phyloP scores from a whole-genome alignment of 768 basidiomycete genomes.

The Kondoa subrosea region DNA sequence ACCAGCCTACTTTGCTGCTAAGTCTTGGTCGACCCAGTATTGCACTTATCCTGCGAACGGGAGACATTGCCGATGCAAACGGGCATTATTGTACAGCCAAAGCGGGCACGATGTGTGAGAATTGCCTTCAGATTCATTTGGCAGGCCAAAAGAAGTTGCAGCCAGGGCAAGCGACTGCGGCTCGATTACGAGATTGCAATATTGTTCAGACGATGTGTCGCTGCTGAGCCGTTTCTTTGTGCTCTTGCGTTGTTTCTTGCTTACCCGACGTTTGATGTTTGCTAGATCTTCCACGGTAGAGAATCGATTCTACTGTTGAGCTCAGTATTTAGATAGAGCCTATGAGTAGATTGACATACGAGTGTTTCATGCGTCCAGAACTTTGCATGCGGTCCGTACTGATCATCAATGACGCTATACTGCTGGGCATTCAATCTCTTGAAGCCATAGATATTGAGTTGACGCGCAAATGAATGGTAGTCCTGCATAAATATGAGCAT shows the following conservation, averaged over 20 bases:
- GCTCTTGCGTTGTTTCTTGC: background rate
- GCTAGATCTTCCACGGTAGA: background rate
- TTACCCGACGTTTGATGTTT: background rate
- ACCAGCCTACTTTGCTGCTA: no score
- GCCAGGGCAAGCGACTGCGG: no score
- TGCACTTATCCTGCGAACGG: no score
- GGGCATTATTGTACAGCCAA: no score
- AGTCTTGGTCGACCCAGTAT: no score
- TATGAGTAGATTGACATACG: no score
- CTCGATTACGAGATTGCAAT: background rate
- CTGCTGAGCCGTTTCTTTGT: background rate
- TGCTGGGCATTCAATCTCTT: background rate
- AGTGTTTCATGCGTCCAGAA: background rate
- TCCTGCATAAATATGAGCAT: background rate
- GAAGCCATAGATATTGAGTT: slow-evolving; percentile 5
- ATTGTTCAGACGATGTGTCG: background rate
- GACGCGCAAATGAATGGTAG: background rate
- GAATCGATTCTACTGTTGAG: background rate
- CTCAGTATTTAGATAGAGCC: no score
- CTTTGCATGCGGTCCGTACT: background rate
- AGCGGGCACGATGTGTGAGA: no score
- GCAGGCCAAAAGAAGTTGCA: no score
- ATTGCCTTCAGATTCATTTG: no score
- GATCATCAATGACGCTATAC: background rate
- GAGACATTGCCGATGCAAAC: no score